A percentile compares a stretch with the other conserved stretches of the same genome.
phyloP scores from a whole-genome alignment of 139 green algal genomes.

The Zygnema circumcarinatum region DNA sequence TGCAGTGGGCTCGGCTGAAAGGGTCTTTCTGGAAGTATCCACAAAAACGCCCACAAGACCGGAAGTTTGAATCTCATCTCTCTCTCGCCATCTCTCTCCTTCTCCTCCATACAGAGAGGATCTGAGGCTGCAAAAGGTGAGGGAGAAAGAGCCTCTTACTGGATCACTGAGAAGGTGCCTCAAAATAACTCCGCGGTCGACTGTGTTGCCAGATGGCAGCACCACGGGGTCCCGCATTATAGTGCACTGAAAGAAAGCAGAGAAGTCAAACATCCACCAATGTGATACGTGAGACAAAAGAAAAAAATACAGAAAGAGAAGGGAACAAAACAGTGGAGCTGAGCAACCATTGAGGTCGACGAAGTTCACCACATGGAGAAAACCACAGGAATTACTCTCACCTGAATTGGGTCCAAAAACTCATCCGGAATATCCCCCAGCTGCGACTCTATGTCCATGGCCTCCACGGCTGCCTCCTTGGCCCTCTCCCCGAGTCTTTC shows the following conservation, averaged over 20 bases:
- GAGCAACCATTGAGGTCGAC: too few relatives aligned
- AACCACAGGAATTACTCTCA: too few relatives aligned
- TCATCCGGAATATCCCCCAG: constrained; percentile 87
- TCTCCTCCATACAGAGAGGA: too few relatives aligned
- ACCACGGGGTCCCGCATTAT: constrained; percentile 91
- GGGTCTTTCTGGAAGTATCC: constrained; percentile 76
- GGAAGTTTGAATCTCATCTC: too few relatives aligned
- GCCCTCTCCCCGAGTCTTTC: constrained; percentile 67
- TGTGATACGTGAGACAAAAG: background rate
- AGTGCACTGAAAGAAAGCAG: constrained; percentile 55
- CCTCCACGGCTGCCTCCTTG: constrained; percentile 35
- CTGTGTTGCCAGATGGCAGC: constrained; percentile 73
- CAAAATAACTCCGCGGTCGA: constrained; percentile 86
- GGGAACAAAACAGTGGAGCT: too few relatives aligned
- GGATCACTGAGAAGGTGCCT: constrained; percentile 76
- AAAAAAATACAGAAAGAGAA: background rate
- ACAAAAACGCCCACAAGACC: constrained; percentile 66
- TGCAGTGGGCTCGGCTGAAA: constrained; percentile 81
- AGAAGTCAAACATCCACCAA: background rate
- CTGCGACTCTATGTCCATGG: constrained; percentile 74
- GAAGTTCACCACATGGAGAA: too few relatives aligned
- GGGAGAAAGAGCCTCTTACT: background rate
- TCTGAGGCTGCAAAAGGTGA: background rate
- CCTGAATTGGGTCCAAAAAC: constrained; percentile 88
- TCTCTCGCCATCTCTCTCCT: too few relatives aligned